phyloP scores from a whole-genome alignment of 306 rosid species.

The Fagus crenata region DNA sequence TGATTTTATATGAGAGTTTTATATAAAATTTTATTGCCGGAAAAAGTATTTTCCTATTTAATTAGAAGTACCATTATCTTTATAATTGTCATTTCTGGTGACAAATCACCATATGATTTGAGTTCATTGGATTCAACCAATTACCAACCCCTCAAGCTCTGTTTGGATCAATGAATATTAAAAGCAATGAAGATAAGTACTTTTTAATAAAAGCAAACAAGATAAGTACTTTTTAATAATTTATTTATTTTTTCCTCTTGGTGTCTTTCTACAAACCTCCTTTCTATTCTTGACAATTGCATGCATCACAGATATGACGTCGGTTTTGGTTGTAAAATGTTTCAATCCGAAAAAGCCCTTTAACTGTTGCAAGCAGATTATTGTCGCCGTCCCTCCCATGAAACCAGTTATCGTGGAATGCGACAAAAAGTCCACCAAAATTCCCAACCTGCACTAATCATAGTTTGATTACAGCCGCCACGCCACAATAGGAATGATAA shows the following conservation, averaged over 20 bases:
- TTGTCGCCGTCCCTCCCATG: constrained; percentile 80
- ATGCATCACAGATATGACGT: constrained; percentile 43
- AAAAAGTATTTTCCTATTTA: not conserved
- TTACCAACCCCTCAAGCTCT: not conserved
- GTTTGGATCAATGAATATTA: constrained; percentile 3
- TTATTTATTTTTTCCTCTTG: not conserved
- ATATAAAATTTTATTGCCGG: not conserved
- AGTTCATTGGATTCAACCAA: not conserved
- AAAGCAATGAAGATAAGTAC: not conserved
- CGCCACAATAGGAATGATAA: not conserved
- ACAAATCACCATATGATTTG: not conserved
- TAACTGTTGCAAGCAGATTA: constrained; percentile 66
- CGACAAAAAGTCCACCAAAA: constrained; percentile 87
- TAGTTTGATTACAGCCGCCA: not conserved
- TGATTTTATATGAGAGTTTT: not conserved
- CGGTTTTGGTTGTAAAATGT: constrained; percentile 59
- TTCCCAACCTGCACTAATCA: constrained; percentile 59
- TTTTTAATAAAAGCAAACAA: no score
- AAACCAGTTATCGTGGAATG: constrained; percentile 88
- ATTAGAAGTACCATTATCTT: not conserved
- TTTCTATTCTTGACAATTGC: constrained; percentile 32
- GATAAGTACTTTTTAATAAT: not conserved
- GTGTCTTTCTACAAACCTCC: constrained; percentile 46
- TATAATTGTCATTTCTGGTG: not conserved
- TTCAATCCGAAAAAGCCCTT: constrained; percentile 70